These are phyloP conservation scores for Podaxis rugospora DNA, from an alignment of 768 basidiomycete genomes.

Conservation along the genomic window DNA sequence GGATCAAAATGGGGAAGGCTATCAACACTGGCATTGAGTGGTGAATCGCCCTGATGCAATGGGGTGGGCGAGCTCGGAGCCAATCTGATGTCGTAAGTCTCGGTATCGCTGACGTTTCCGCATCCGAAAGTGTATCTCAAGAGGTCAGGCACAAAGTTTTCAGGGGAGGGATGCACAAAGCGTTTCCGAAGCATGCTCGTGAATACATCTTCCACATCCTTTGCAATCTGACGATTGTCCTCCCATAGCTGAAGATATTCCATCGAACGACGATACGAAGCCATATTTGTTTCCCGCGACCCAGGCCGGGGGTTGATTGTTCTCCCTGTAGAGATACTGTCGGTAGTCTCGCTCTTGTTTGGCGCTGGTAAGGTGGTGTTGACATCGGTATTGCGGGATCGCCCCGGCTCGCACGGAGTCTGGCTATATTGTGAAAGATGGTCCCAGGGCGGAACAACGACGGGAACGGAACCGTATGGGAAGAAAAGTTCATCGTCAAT, in stretches of 20 bases:
- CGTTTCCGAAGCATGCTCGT: constrained; percentile 55
- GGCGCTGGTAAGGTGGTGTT: not conserved
- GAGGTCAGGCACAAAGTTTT: constrained; percentile 41
- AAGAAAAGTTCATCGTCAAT: constrained; percentile 72
- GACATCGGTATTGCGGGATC: not conserved
- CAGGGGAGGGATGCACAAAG: constrained; percentile 48
- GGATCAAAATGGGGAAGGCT: not conserved
- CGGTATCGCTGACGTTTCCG: constrained; percentile 36
- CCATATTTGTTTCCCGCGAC: not conserved
- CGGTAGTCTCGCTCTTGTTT: not conserved
- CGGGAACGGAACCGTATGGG: constrained; percentile 39
- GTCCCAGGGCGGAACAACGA: not conserved
- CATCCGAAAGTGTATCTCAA: constrained; percentile 50
- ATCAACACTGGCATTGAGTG: not conserved
- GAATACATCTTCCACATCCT: constrained; percentile 53
- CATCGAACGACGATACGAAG: constrained; percentile 19
- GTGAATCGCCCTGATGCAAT: not conserved
- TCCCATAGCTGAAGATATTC: constrained; percentile 34
- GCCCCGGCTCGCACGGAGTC: not conserved
- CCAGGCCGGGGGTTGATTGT: not conserved
- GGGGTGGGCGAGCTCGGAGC: constrained; percentile 37
- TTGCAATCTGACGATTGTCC: constrained; percentile 26
- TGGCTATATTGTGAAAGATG: not conserved
- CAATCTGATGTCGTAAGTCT: constrained; percentile 51
- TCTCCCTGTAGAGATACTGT: not conserved